phyloP scores from a whole-genome alignment of 2,329 filamentous ascomycete species.

The Epichloe coenophiala region DNA sequence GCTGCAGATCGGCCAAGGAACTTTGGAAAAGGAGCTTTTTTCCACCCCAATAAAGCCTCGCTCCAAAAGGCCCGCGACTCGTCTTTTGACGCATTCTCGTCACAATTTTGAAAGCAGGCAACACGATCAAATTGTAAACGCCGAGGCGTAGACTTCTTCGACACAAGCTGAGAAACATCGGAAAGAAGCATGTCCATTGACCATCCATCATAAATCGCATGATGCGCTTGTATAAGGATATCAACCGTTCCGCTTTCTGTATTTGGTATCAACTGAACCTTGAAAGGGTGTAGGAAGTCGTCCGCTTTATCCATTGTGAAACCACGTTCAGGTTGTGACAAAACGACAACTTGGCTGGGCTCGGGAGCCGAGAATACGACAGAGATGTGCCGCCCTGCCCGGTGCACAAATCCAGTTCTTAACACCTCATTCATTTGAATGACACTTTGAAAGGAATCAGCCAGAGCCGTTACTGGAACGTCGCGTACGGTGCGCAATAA shows the following conservation, averaged over 20 bases:
- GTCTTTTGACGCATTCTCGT: slow-evolving; percentile 18
- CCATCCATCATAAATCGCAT: slow-evolving; percentile 90
- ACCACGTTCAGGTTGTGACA: slow-evolving; percentile 20
- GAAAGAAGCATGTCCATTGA: slow-evolving; percentile 61
- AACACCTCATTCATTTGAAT: slow-evolving; percentile 49
- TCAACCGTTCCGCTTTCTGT: slow-evolving; percentile 12
- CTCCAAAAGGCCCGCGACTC: slow-evolving; percentile 54
- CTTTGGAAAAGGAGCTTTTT: slow-evolving; percentile 42
- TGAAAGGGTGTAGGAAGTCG: slow-evolving; percentile 42
- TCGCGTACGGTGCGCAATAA: slow-evolving; percentile 41
- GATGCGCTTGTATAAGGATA: slow-evolving; percentile 52
- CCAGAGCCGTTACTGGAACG: slow-evolving; percentile 25
- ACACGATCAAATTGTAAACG: slow-evolving; percentile 50
- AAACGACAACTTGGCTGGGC: slow-evolving; percentile 27
- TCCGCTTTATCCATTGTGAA: slow-evolving; percentile 25
- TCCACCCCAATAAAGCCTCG: slow-evolving; percentile 44
- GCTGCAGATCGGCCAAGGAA: slow-evolving; percentile 12
- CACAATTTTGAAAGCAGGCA: slow-evolving; percentile 31
- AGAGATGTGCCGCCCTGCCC: slow-evolving; percentile 22
- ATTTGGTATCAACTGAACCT: slow-evolving; percentile 36
- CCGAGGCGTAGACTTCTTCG: slow-evolving; percentile 24
- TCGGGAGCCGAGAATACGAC: slow-evolving; percentile 44
- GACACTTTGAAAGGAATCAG: slow-evolving; percentile 34
- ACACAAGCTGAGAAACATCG: slow-evolving; percentile 39
- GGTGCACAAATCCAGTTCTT: slow-evolving; percentile 57